A percentile compares a stretch with the other conserved stretches of the same genome.
phyloP scores from a whole-genome alignment of 441 rosid species.

The Populus hybrid region DNA sequence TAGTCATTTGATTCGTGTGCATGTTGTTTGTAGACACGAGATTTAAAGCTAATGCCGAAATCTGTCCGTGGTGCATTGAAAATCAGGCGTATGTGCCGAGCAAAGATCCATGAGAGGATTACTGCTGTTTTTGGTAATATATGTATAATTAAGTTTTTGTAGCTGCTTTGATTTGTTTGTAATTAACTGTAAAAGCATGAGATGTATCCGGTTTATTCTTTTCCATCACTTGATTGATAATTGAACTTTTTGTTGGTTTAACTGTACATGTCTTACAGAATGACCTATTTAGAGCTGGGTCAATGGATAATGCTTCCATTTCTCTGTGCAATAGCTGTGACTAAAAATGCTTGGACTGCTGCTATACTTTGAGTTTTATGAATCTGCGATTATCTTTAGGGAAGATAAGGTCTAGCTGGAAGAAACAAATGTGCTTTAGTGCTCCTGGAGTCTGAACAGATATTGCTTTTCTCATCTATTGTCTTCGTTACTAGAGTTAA shows the following conservation, averaged over 20 bases:
- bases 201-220: background rate
- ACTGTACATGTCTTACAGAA: too few species aligned
- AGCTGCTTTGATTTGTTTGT: background rate
- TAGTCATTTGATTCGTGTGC: background rate
- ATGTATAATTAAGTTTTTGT: background rate
- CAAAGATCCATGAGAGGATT: constrained; percentile 82
- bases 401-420: background rate
- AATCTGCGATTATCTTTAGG: too few species aligned
- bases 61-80: constrained; percentile 47
- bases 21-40: constrained; percentile 54
- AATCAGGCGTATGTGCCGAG: constrained; percentile 65
- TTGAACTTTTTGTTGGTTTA: too few species aligned
- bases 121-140: constrained; percentile 63
- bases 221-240: too few species aligned
- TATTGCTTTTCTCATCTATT: background rate
- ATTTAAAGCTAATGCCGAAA: constrained; percentile 65
- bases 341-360: background rate
- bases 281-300: background rate
- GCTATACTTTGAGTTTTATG: background rate
- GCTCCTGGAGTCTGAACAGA: background rate
- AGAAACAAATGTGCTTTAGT: background rate
- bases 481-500: background rate
- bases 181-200: background rate
- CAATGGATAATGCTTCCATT: background rate
- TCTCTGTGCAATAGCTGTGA: background rate